Evolutionary conservation across 495 filamentous ascomycete species (phyloP).

Genomic region (Penicillium macrosclerotiorum): DNA sequence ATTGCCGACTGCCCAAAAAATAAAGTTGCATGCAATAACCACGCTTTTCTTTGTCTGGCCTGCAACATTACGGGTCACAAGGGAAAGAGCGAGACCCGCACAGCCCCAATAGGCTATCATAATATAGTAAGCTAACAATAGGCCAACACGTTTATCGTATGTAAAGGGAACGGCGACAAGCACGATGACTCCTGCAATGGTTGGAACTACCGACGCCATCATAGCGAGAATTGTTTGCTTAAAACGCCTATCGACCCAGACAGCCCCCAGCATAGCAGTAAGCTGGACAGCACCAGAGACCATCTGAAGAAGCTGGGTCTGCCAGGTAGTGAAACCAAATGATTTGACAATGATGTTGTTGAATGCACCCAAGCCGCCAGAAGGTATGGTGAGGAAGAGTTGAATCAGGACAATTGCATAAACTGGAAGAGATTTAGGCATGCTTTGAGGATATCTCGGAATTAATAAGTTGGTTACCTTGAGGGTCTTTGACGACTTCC

Average conservation of each 20-base stretch:
- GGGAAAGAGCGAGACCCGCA: slow-evolving; percentile 51
- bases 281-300: slow-evolving; percentile 67
- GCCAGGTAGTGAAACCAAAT: slow-evolving; percentile 39
- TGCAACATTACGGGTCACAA: slow-evolving; percentile 61
- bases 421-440: slow-evolving; percentile 16
- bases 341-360: slow-evolving; percentile 56
- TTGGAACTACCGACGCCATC: slow-evolving; percentile 60
- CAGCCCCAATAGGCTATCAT: slow-evolving; percentile 46
- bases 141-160: slow-evolving; percentile 40
- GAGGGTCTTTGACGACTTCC: slow-evolving; percentile 28
- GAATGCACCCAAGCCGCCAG: slow-evolving; percentile 61
- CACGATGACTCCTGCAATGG: slow-evolving; percentile 23
- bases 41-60: slow-evolving; percentile 64
- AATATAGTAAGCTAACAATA: slow-evolving; percentile 61
- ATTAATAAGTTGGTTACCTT: background rate
- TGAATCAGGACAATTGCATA: slow-evolving; percentile 42
- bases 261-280: slow-evolving; percentile 57
- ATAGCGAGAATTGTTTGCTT: slow-evolving; percentile 61
- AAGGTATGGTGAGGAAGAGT: slow-evolving; percentile 62
- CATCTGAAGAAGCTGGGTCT: slow-evolving; percentile 54
- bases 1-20: slow-evolving; percentile 42
- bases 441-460: background rate
- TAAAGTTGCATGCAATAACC: slow-evolving; percentile 40
- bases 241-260: slow-evolving; percentile 59
- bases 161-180: slow-evolving; percentile 17